A percentile compares a stretch with the other conserved stretches of the same genome.
These are phyloP conservation scores for Teratosphaeria epicoccoides DNA, from an alignment of 2,329 filamentous ascomycete genomes.

Conservation along the genomic window DNA sequence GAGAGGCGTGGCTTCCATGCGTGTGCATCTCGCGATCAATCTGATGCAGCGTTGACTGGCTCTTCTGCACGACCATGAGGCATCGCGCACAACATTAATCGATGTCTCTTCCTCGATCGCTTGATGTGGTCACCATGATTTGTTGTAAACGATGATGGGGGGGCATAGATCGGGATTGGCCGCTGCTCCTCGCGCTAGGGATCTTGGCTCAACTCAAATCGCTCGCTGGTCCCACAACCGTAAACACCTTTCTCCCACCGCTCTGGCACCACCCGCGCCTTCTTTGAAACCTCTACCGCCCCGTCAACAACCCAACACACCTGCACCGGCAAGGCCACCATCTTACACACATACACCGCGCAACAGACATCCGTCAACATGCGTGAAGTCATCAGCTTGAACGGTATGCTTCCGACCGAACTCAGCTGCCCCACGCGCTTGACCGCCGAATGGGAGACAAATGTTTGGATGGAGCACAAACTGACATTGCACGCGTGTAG, in stretches of 20 bases:
- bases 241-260: constrained; percentile 8
- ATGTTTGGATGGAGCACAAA: constrained; percentile 10
- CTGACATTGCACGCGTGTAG: constrained; percentile 54
- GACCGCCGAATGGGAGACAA: constrained; percentile 28
- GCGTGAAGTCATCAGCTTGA: constrained; percentile 99
- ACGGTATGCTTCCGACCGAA: constrained; percentile 53
- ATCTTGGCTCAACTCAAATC: not conserved
- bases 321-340: not conserved
- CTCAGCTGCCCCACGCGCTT: constrained; percentile 24
- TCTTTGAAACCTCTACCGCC: not conserved
- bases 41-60: not conserved
- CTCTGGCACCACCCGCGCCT: constrained; percentile 5
- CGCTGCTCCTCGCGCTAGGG: not conserved
- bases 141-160: too few species aligned
- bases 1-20: not conserved
- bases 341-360: not conserved
- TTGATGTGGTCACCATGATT: too few species aligned
- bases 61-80: not conserved
- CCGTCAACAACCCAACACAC: not conserved
- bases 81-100: too few species aligned
- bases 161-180: not conserved
- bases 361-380: constrained; percentile 47
- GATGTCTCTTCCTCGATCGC: too few species aligned
- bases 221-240: constrained; percentile 5
- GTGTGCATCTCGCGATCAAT: not conserved